Base-by-base conservation (phyloP, 331 rosid genomes). In the Acacia pycnantha region DNA sequence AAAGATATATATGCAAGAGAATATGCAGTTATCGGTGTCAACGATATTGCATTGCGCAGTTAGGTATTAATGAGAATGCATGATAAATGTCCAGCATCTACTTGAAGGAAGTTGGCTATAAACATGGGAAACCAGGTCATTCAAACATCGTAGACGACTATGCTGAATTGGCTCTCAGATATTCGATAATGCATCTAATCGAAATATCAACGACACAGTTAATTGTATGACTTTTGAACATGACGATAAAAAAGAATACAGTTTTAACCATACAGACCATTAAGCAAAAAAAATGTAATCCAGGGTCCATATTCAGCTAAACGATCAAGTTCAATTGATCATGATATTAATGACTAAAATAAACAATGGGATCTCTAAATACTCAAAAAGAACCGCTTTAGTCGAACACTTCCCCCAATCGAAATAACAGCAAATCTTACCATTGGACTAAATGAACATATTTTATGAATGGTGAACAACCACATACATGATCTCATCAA, bases 401-500 rank as follows among this genome's bases (percentile, higher is more conserved):
- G 44, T 41, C 74, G 12, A 41, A 70, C 31, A 11, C 53, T 70
- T 54, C 4, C 8, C n/a, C 75, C 13, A 0, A 9, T 61, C 56
- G 4, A 11, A 70, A 43, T 22, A 70, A 14, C 56, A 1, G 29
- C 80, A 70, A 24, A 61, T 10, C 77, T 33, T n/a, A 51, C 43
- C 70, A 40, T 24, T 27, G 46, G 5, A 53, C 59, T 21, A 67
- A 44, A 35, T 37, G 0, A 50, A n/a, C 29, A 47, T 33, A 37
- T 15, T 21, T 35, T 41, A 77, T 33, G 14, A 73, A 80, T 65
- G 66, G 11, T 16, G 71, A 41, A 47, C 54, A 70, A 5, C 35
- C 27, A 40, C 9, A 68, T 19, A 22, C 21, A 11, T 65, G 76
- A 86, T 83, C 80, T 74, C 79, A 77, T 62, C 37, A 71, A 77